Evolutionary conservation across 1,284 basidiomycete genomes (phyloP), one percentile per base, ranked within the genome.

Genomic region (Salmacisia buchloeana): DNA sequence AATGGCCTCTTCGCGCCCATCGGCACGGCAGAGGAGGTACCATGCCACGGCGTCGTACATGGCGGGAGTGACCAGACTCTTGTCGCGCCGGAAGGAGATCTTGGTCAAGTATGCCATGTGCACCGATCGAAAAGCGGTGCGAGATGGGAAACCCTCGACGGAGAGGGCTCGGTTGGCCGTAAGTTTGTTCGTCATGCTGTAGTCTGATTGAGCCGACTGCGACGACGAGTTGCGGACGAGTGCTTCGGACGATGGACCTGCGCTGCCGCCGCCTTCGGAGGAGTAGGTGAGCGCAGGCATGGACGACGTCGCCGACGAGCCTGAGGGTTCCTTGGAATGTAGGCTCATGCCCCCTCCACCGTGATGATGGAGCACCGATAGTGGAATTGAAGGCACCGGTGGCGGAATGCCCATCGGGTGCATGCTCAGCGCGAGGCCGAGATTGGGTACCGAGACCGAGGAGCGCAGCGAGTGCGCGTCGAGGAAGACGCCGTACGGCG

Each of bases 11-110:
- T 60, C 59, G n/a, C 45, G n/a, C 9, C 46, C 33, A 27, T 36
- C 38, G 18, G 34, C 60, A 12, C 39, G 45, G 23, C 45, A 61
- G 46, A 61, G 60, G 3, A 56, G 27, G 21, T 61, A 58, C 56
- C 56, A 61, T 7, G 45, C 38, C 18, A 46, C 56, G 15, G 49
- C 60, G 35, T 61, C 36, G 60, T 61, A 61, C 60, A 61, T 61
- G 46, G 49, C 31, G 10, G 49, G 34, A n/a, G 60, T 61, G 7
- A 56, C 49, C n/a, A 61, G 27, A 34, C 38, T 56, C 56, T 54
- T 61, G 31, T 61, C 60, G 27, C 60, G 49, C 33, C 45, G 35
- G 15, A 61, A 58, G 29, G 49, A 58, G 29, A 61, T 54, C 33
- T 34, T 61, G 38, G 60, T 43, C 15, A 49, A 25, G 33, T 61